Evolutionary conservation across 2,329 filamentous ascomycete genomes (phyloP).

Genomic region (Ophiosphaerella herpotricha): DNA sequence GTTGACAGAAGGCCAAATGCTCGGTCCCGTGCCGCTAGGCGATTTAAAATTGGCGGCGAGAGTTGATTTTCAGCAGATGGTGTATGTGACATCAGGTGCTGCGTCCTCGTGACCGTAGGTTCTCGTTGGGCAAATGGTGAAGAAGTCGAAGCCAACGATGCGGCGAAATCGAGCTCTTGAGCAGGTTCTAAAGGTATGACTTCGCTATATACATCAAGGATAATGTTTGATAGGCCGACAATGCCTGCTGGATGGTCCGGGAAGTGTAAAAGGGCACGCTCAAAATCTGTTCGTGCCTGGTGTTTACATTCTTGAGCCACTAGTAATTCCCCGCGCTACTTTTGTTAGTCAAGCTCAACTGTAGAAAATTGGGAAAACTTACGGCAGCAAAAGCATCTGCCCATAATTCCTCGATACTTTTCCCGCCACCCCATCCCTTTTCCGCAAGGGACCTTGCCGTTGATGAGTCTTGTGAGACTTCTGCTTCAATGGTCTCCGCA

Average conservation of each 20-base stretch:
- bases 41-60: constrained; percentile 73
- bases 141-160: constrained; percentile 10
- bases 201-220: constrained; percentile 82
- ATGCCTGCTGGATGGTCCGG: constrained; percentile 81
- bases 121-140: constrained; percentile 9
- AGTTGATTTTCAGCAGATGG: constrained; percentile 42
- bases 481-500: constrained; percentile 70
- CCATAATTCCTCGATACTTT: constrained; percentile 82
- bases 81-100: constrained; percentile 59
- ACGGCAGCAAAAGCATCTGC: constrained; percentile 84
- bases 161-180: constrained; percentile 31
- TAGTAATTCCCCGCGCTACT: constrained; percentile 69
- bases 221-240: constrained; percentile 79
- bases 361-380: constrained; percentile 44
- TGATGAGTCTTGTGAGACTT: constrained; percentile 65
- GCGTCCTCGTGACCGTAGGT: constrained; percentile 11
- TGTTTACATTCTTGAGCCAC: constrained; percentile 66
- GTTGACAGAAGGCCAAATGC: constrained; percentile 82
- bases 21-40: constrained; percentile 86
- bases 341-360: constrained; percentile 8
- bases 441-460: constrained; percentile 66
- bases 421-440: constrained; percentile 76
- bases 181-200: constrained; percentile 63
- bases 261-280: constrained; percentile 78
- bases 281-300: constrained; percentile 75